Evolutionary conservation across 2,329 filamentous ascomycete species (phyloP).

Genomic region (Stachybotrys chlorohalonatus): DNA sequence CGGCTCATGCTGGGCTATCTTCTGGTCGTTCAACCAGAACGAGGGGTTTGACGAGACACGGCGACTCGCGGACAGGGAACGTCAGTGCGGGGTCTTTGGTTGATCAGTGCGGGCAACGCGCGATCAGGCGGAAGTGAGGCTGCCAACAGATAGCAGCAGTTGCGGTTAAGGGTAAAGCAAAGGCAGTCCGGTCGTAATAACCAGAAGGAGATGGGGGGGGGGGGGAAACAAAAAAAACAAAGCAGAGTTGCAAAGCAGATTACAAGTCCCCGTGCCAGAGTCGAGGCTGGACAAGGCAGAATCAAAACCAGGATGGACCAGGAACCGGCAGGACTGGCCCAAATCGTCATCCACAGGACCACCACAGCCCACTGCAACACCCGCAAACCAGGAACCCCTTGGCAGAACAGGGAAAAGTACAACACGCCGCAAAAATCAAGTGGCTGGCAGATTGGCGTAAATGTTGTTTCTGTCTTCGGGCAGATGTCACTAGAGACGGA

Average conservation of each 20-base stretch:
- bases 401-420: not conserved
- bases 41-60: not conserved
- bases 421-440: not conserved
- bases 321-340: not conserved
- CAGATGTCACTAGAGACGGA: not conserved
- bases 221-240: not conserved
- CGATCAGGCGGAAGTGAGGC: too few species aligned
- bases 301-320: not conserved
- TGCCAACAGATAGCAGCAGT: too few species aligned
- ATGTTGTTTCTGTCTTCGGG: not conserved
- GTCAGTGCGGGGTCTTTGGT: not conserved
- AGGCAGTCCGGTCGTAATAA: not conserved
- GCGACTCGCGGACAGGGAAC: not conserved
- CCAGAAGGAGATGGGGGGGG: not conserved
- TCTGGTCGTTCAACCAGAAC: not conserved
- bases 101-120: not conserved
- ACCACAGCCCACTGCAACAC: not conserved
- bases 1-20: constrained; percentile 12
- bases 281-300: constrained; percentile 1
- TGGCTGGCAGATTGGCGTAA: not conserved
- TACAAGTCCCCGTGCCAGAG: not conserved
- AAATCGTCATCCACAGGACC: constrained; percentile 1
- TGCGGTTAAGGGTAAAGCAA: not conserved
- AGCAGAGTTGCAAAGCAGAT: not conserved
- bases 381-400: not conserved